Base-by-base conservation (phyloP, 768 basidiomycete genomes). In the Mrakia frigida region DNA sequence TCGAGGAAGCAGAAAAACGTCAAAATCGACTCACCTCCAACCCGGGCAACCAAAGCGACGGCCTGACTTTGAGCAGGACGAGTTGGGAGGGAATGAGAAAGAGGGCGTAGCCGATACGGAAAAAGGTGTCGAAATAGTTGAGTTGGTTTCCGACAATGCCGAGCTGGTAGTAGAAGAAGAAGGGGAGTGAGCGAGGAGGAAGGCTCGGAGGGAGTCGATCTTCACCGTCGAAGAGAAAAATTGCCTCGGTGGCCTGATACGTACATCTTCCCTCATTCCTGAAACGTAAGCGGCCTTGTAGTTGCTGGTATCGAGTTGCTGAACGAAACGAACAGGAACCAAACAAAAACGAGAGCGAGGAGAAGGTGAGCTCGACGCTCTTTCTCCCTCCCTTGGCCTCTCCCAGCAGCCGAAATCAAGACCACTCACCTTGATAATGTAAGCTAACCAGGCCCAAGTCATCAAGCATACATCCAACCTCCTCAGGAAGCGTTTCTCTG, bases 51-150 rank as follows among this genome's bases (percentile, higher is more conserved):
- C 78, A 81, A 53, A 70, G 72, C 18, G 77, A 73, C 10, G 82
- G 80, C 6, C 77, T 46, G 52, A 81, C 59, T 14, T 79, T 79
- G 70, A 80, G 80, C 65, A 82, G 75, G 33, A 82, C 79, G 77
- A 80, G 23, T 53, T 81, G 81, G 6, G 80, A 80, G 1, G 80
- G 80, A 23, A 81, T 77, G 25, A 80, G 77, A 78, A 70, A 80
- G 35, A 63, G 16, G 4, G 76, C 76, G 28, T 77, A 77, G 5
- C 76, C 76, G 50, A 77, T 53, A 4, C 76, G 76, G 39, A 59
- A 77, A 46, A 14, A 13, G 14, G 75, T 59, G 31, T 69, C 76
- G 18, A 72, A 3, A 31, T 46, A 75, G 74, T 75, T 81, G 31
- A 80, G 78, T 60, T 80, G 70, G 76, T 80, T 77, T n/a, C 75